phyloP scores from a whole-genome alignment of 345 rosid species.

The Crucihimalaya himalaica region DNA sequence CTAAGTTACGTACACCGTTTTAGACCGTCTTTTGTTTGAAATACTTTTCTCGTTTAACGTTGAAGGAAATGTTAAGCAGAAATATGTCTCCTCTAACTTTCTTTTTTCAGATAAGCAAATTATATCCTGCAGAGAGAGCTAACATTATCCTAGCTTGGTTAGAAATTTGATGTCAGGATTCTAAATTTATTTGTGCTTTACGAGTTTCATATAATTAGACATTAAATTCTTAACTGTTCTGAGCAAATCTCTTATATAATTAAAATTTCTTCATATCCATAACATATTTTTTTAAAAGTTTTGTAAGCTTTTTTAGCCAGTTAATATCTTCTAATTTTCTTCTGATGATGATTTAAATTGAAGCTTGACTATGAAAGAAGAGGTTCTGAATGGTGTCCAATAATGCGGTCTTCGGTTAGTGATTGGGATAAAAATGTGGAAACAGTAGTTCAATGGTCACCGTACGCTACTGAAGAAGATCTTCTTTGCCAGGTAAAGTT shows the following conservation, averaged over 20 bases:
- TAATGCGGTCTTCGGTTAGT: constrained; percentile 49
- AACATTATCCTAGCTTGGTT: constrained; percentile 4
- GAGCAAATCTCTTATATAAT: not conserved
- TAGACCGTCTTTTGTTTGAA: not conserved
- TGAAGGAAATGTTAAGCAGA: not conserved
- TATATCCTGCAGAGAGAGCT: not conserved
- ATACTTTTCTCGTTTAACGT: not conserved
- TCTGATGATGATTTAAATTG: constrained; percentile 37
- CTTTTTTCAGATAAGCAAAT: not conserved
- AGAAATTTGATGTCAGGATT: not conserved
- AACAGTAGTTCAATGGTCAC: constrained; percentile 80
- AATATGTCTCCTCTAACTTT: not conserved
- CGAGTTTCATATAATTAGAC: not conserved
- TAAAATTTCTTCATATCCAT: not conserved
- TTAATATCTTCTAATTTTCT: constrained; percentile 21
- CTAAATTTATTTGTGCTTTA: not conserved
- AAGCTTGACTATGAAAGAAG: constrained; percentile 79
- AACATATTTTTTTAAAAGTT: not conserved
- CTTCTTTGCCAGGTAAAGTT: constrained; percentile 74
- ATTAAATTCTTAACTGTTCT: not conserved
- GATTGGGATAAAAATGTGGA: constrained; percentile 78
- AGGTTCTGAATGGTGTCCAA: constrained; percentile 58
- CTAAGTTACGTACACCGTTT: not conserved
- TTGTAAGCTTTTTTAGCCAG: not conserved
- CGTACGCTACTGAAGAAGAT: constrained; percentile 68